These are phyloP conservation scores for Phytophthora pseudosyringae DNA, from an alignment of 352 stramenopile species.

Conservation along the genomic window DNA sequence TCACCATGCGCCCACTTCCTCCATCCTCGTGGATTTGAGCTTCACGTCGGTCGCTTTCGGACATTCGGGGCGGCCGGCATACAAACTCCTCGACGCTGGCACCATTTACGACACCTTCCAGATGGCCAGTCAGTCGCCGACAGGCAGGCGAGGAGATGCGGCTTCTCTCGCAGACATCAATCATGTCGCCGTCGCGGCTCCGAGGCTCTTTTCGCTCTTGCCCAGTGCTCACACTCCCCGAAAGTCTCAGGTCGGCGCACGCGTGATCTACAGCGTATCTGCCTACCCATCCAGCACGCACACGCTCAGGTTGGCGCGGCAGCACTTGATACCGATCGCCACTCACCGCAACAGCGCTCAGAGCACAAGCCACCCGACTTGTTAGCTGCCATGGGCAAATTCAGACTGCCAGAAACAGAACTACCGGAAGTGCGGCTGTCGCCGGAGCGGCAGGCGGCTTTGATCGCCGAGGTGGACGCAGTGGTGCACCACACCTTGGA, in stretches of 20 bases:
- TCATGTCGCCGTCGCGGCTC: conserved; percentile 8
- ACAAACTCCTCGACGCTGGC: conserved; percentile 12
- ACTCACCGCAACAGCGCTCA: conserved; percentile 24
- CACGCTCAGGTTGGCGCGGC: not conserved
- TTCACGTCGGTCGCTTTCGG: conserved; percentile 9
- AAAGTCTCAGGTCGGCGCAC: conserved; percentile 19
- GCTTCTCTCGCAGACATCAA: conserved; percentile 25
- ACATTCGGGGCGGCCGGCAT: conserved; percentile 7
- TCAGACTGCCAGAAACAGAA: conserved; percentile 32
- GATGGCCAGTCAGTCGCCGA: conserved; percentile 16
- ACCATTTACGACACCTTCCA: conserved; percentile 21
- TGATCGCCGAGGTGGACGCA: conserved; percentile 32
- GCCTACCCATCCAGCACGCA: not conserved
- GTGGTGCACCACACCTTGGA: conserved; percentile 40
- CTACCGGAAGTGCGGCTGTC: conserved; percentile 28
- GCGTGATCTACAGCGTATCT: not conserved
- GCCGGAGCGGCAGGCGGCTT: conserved; percentile 12
- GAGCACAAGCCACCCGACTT: conserved; percentile 4
- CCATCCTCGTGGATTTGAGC: conserved; percentile 29
- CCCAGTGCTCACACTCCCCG: conserved; percentile 23
- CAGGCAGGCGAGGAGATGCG: not conserved
- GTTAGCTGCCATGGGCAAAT: conserved; percentile 33
- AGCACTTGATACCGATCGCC: not conserved
- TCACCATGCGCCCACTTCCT: conserved; percentile 31
- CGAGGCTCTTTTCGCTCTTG: not conserved